phyloP scores from a whole-genome alignment of 2,329 filamentous ascomycete genomes.

The Claviceps cyperi region DNA sequence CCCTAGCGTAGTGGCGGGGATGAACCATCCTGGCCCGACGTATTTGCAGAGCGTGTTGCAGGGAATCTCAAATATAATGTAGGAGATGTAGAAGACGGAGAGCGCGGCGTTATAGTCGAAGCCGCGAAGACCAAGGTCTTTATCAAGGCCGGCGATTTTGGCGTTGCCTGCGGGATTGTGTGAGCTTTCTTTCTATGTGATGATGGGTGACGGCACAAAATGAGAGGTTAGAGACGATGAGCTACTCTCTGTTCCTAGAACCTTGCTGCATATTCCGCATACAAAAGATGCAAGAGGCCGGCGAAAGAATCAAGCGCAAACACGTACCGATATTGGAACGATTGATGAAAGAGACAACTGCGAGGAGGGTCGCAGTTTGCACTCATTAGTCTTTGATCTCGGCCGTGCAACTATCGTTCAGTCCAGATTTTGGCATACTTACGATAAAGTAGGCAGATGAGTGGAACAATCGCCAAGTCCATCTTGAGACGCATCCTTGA shows the following conservation, averaged over 20 bases:
- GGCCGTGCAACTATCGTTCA: neutral
- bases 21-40: slow-evolving; percentile 51
- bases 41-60: slow-evolving; percentile 48
- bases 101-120: slow-evolving; percentile 50
- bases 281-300: neutral
- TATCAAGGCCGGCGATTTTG: slow-evolving; percentile 39
- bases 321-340: slow-evolving; percentile 47
- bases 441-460: slow-evolving; percentile 45
- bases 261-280: neutral
- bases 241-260: no score
- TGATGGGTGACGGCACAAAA: no score
- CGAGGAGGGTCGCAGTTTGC: neutral
- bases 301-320: neutral
- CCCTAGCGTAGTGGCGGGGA: slow-evolving; percentile 39
- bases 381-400: neutral
- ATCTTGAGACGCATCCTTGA: slow-evolving; percentile 45
- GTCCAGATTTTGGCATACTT: slow-evolving; percentile 13
- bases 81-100: slow-evolving; percentile 49
- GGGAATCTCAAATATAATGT: slow-evolving; percentile 52
- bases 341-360: slow-evolving; percentile 39
- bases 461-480: slow-evolving; percentile 48
- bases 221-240: no score
- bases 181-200: neutral
- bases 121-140: slow-evolving; percentile 35
- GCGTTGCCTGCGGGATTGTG: slow-evolving; percentile 33